Base-by-base conservation (phyloP, 768 basidiomycete species). In the Gymnopilus dilepis region DNA sequence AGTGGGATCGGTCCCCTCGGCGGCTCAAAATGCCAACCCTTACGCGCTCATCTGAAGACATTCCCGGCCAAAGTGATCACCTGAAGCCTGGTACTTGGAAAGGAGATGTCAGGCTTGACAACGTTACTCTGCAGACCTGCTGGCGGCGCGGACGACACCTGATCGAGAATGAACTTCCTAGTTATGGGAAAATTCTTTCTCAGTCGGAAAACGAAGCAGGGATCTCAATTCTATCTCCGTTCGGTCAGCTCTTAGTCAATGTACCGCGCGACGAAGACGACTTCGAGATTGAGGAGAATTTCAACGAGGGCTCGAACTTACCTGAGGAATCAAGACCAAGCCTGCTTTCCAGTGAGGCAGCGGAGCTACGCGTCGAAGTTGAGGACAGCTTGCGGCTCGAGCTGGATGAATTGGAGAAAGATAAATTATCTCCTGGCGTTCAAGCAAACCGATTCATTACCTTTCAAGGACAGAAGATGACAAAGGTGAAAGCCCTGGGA, bases 1-100 rank as follows among this genome's bases (percentile, higher is more conserved):
- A 77, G 11, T 79, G 78, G 76, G 77, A 78, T 48, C 63, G 67
- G 0, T 56, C 63, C 0, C 73, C 75, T 12, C 70, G 71, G 0
- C 69, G 72, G 0, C 65, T 79, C 0, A 66, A 67, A n/a, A 59
- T 77, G 1, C 73, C 69, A 2, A 54, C 64, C 2, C 58, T 74
- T 1, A 41, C 68, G 12, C 66, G 66, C 13, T 62, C 68, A 7
- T 60, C 52, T 2, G 26, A 64, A 6, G 62, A 69, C 31, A 58
- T 76, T 19, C 59, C 58, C 17, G 31, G 50, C 7, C 55, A 58
- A 0, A 63, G 66, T 9, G 77, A 78, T 62, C 77, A 78, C 41
- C 65, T 78, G 33, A 69, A 69, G 11, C 77, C 77, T 1, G 58
- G 67, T 13, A 70, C 70, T 5, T 78, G 75, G 74, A 34, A 37